phyloP scores from a whole-genome alignment of 2,329 filamentous ascomycete genomes.

The Shiraia bambusicola region DNA sequence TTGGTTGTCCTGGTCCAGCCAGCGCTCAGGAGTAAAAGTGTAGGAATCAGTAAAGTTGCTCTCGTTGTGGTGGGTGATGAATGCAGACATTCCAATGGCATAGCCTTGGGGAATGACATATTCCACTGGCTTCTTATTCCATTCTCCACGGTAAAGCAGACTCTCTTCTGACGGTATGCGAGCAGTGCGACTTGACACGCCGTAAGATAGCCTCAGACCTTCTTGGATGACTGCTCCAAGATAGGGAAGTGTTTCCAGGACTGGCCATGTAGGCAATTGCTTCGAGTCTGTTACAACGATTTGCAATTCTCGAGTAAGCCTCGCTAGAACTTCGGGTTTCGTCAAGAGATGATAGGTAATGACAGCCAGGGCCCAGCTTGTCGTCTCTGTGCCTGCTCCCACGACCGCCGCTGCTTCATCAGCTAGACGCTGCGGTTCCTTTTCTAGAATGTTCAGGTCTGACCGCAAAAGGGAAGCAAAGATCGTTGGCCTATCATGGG shows the following conservation, averaged over 20 bases:
- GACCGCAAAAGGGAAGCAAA: slow-evolving; percentile 24
- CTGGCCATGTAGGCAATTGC: slow-evolving; percentile 18
- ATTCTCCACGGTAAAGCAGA: slow-evolving; percentile 26
- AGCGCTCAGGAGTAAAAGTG: slow-evolving; percentile 33
- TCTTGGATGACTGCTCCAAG: slow-evolving; percentile 38
- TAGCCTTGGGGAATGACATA: slow-evolving; percentile 25
- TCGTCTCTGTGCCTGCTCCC: slow-evolving; percentile 41
- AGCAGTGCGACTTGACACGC: slow-evolving; percentile 29
- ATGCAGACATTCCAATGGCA: slow-evolving; percentile 30
- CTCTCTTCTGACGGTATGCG: slow-evolving; percentile 27
- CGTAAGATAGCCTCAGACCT: slow-evolving; percentile 31
- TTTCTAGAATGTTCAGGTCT: slow-evolving; percentile 17
- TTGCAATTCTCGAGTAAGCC: slow-evolving; percentile 28
- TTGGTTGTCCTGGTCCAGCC: slow-evolving; percentile 29
- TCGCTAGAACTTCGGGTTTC: slow-evolving; percentile 21
- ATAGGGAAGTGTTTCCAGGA: slow-evolving; percentile 33
- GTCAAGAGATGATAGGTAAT: slow-evolving; percentile 34
- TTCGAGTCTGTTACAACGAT: slow-evolving; percentile 17
- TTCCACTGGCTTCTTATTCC: slow-evolving; percentile 24
- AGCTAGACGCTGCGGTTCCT: slow-evolving; percentile 27
- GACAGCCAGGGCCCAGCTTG: slow-evolving; percentile 28
- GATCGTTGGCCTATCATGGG: slow-evolving; percentile 25
- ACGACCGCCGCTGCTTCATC: slow-evolving; percentile 37
- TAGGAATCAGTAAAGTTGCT: slow-evolving; percentile 26
- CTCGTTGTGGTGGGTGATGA: slow-evolving; percentile 27